phyloP scores from a whole-genome alignment of 129 eudicot genomes.

The Ambrosia artemisiifolia region DNA sequence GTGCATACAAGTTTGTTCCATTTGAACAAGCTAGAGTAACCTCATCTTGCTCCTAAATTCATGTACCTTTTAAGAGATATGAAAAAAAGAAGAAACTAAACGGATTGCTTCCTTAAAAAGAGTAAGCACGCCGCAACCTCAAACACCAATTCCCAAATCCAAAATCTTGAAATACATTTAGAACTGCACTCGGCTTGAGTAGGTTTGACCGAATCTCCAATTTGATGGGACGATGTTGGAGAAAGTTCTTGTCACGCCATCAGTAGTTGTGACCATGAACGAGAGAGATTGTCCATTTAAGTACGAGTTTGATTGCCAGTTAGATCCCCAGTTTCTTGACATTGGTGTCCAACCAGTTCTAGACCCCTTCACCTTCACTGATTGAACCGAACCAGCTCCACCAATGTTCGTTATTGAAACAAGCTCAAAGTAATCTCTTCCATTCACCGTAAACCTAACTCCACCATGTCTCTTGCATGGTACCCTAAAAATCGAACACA shows the following conservation, averaged over 20 bases:
- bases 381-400: constrained; percentile 61
- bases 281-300: constrained; percentile 68
- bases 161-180: constrained; percentile 12
- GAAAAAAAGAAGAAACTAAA: constrained; percentile 16
- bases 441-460: constrained; percentile 64
- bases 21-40: background rate
- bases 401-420: constrained; percentile 61
- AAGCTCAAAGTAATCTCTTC: constrained; percentile 74
- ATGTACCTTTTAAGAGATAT: background rate
- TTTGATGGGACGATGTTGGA: constrained; percentile 46
- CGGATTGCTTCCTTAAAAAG: constrained; percentile 48
- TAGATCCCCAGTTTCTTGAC: constrained; percentile 90
- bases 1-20: background rate
- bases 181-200: constrained; percentile 44
- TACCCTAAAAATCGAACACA: constrained; percentile 43
- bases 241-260: constrained; percentile 58
- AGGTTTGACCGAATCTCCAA: constrained; percentile 74
- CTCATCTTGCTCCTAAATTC: background rate
- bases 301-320: constrained; percentile 69
- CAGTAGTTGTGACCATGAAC: constrained; percentile 64
- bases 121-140: constrained; percentile 38
- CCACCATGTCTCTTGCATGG: constrained; percentile 73
- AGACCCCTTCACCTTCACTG: constrained; percentile 64
- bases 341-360: constrained; percentile 57
- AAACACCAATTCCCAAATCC: background rate